Percentiles rank a stretch among this genome's conserved stretches.
Conservation (phyloP, 1,284 basidiomycete species). For the Microstroma glucosiphilum region DNA sequence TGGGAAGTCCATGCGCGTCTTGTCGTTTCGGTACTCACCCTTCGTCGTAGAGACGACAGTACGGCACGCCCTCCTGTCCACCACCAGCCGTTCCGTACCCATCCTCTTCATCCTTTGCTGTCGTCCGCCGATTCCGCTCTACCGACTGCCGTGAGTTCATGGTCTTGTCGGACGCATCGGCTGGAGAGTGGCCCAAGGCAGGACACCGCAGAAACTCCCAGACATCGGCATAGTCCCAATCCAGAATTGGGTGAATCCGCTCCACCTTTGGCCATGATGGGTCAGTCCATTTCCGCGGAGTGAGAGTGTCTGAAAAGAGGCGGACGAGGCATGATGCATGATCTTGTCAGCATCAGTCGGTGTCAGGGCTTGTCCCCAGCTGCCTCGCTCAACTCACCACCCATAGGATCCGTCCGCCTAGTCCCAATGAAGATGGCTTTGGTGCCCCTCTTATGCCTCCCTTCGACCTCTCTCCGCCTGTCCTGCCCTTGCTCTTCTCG, state of each 20-base stretch:
- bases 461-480: background rate
- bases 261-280: constrained; percentile 78
- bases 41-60: constrained; percentile 82
- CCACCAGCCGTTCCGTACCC: constrained; percentile 16
- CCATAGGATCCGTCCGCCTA: constrained; percentile 80
- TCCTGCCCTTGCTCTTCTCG: constrained; percentile 9
- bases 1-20: background rate
- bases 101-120: constrained; percentile 9
- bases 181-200: constrained; percentile 55
- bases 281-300: constrained; percentile 31
- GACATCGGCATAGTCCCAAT: constrained; percentile 83
- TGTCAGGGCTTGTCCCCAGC: no score
- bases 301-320: constrained; percentile 5
- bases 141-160: background rate
- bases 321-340: background rate
- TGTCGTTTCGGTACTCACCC: constrained; percentile 59
- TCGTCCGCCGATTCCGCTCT: constrained; percentile 1
- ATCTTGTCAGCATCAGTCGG: background rate
- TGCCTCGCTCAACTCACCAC: constrained; percentile 59
- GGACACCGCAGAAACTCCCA: constrained; percentile 79
- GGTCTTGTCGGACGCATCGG: background rate
- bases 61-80: constrained; percentile 53
- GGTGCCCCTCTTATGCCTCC: constrained; percentile 46
- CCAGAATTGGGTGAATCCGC: constrained; percentile 88
- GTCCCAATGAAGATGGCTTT: constrained; percentile 84